phyloP scores from a whole-genome alignment of 148 eudicot genomes.

The Mesembryanthemum crystallinum region DNA sequence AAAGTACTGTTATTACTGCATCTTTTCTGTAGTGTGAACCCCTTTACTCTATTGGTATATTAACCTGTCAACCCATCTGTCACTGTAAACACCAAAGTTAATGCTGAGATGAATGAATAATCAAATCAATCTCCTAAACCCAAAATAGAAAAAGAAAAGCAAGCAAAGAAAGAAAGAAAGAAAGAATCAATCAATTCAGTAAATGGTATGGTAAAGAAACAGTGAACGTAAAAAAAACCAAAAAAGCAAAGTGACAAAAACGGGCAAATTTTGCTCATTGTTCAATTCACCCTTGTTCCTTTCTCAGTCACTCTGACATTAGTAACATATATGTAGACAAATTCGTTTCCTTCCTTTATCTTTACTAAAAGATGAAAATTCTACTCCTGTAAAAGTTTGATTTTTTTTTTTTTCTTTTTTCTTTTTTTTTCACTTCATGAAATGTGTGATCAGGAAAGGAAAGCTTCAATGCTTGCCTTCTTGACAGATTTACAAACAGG shows the following conservation, averaged over 20 bases:
- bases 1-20: too few species aligned
- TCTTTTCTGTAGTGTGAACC: too few species aligned
- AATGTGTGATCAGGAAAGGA: slow-evolving; percentile 36
- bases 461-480: slow-evolving; percentile 52
- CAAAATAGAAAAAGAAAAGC: background rate
- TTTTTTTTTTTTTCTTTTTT: too few species aligned
- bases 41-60: too few species aligned
- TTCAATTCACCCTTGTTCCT: slow-evolving; percentile 23
- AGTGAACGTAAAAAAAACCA: slow-evolving; percentile 4
- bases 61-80: too few species aligned
- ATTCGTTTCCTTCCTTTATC: background rate
- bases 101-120: slow-evolving; percentile 2
- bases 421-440: too few species aligned
- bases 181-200: background rate
- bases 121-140: background rate
- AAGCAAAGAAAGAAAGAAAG: background rate
- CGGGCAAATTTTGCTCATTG: slow-evolving; percentile 14
- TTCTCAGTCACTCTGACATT: slow-evolving; percentile 9
- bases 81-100: background rate
- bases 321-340: too few species aligned
- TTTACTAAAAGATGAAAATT: background rate
- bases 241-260: slow-evolving; percentile 9
- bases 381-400: too few species aligned
- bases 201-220: slow-evolving; percentile 4
- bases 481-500: slow-evolving; percentile 67